Conservation (phyloP, 192 early-diverging fungal genomes). For the Linnemannia exigua region DNA sequence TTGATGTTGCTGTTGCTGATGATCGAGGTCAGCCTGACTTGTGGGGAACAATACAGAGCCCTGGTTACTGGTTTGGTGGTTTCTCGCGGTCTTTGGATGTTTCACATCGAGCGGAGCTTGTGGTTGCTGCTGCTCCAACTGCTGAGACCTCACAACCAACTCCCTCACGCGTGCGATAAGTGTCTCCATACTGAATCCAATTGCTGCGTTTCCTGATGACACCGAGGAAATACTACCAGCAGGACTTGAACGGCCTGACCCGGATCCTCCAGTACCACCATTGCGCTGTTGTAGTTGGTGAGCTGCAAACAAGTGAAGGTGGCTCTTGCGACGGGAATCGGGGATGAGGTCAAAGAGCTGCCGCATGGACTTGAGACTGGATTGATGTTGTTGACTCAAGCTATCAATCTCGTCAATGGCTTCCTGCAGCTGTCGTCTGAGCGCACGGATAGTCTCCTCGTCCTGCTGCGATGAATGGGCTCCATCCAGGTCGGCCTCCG, state of each 20-base stretch:
- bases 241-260: conserved; percentile 8
- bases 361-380: conserved; percentile 40
- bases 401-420: conserved; percentile 50
- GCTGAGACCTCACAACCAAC: conserved; percentile 16
- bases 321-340: conserved; percentile 32
- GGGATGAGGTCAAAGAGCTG: conserved; percentile 49
- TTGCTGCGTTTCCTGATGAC: neutral
- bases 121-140: conserved; percentile 21
- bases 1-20: neutral
- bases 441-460: conserved; percentile 6
- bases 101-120: conserved; percentile 25
- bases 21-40: neutral
- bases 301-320: conserved; percentile 23
- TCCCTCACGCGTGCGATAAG: conserved; percentile 43
- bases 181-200: conserved; percentile 51
- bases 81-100: conserved; percentile 9
- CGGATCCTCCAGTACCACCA: neutral
- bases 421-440: conserved; percentile 39
- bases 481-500: neutral
- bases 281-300: conserved; percentile 36
- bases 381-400: conserved; percentile 36
- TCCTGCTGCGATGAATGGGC: neutral
- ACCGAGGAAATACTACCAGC: conserved; percentile 8
- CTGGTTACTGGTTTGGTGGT: conserved; percentile 10
- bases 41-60: neutral